phyloP scores from a whole-genome alignment of 139 green algal species.

The Microglena sp. region DNA sequence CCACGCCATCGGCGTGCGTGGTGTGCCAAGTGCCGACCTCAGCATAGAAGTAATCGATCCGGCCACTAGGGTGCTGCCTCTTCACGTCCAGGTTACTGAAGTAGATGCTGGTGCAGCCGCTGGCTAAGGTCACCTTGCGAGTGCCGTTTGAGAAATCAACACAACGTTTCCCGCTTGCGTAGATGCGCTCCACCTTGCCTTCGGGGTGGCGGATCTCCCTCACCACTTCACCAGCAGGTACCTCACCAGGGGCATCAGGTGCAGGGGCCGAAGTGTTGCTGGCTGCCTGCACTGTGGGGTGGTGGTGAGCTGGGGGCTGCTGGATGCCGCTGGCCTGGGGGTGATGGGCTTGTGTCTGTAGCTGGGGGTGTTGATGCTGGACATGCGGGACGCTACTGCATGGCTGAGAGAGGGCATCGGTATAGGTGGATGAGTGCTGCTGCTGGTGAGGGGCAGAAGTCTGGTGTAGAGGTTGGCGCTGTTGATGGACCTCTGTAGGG shows the following conservation, averaged over 20 bases:
- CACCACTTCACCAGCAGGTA: conserved; percentile 6
- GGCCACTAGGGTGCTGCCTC: conserved; percentile 20
- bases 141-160: conserved; percentile 65
- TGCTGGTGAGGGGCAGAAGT: too few species aligned
- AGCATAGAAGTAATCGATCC: conserved; percentile 76
- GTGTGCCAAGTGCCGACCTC: conserved; percentile 56
- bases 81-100: conserved; percentile 89
- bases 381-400: too few species aligned
- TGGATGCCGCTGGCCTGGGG: background rate
- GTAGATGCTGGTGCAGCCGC: conserved; percentile 37
- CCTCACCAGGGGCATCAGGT: too few species aligned
- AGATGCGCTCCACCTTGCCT: conserved; percentile 52
- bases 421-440: too few species aligned
- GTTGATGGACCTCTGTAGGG: too few species aligned
- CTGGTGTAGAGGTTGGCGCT: too few species aligned
- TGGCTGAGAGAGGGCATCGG: too few species aligned
- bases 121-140: conserved; percentile 23
- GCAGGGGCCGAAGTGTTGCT: too few species aligned
- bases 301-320: background rate
- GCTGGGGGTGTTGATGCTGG: too few species aligned
- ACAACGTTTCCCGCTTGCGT: conserved; percentile 4
- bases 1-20: conserved; percentile 52
- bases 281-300: too few species aligned
- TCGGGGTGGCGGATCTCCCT: conserved; percentile 35
- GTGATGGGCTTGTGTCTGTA: background rate